phyloP scores from a whole-genome alignment of 2,329 filamentous ascomycete species.

The Epichloe festucae region DNA sequence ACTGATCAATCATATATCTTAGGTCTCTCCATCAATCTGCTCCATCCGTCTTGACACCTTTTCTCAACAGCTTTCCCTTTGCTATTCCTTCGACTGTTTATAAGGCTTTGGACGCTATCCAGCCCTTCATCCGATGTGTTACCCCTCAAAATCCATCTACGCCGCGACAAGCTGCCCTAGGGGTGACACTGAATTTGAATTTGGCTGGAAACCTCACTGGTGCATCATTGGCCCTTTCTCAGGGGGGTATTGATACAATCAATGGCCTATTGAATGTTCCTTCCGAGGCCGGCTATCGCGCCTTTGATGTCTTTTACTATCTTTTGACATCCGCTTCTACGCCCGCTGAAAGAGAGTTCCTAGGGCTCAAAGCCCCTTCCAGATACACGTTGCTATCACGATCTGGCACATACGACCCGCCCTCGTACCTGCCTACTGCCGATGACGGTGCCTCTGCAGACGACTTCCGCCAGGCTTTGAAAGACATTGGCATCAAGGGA shows the following conservation, averaged over 20 bases:
- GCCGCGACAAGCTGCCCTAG: slow-evolving; percentile 66
- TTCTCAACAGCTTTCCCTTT: slow-evolving; percentile 64
- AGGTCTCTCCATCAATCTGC: slow-evolving; percentile 83
- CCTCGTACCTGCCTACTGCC: slow-evolving; percentile 78
- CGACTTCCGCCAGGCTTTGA: slow-evolving; percentile 77
- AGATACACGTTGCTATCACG: slow-evolving; percentile 67
- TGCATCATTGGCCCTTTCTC: slow-evolving; percentile 65
- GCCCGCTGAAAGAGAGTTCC: slow-evolving; percentile 74
- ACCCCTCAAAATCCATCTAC: slow-evolving; percentile 83
- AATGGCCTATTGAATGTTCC: slow-evolving; percentile 73
- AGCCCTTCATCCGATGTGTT: slow-evolving; percentile 76
- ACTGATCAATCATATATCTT: slow-evolving; percentile 7
- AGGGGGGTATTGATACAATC: slow-evolving; percentile 74
- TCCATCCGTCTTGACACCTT: slow-evolving; percentile 71
- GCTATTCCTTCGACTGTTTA: slow-evolving; percentile 63
- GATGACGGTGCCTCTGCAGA: slow-evolving; percentile 89
- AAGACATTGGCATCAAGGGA: slow-evolving; percentile 89
- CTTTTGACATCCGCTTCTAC: slow-evolving; percentile 85
- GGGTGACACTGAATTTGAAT: slow-evolving; percentile 69
- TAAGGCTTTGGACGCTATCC: slow-evolving; percentile 66
- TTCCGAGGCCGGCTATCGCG: slow-evolving; percentile 66
- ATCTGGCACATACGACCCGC: slow-evolving; percentile 75
- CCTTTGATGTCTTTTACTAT: slow-evolving; percentile 97
- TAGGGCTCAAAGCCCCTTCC: slow-evolving; percentile 65
- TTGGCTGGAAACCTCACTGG: slow-evolving; percentile 67